Base-by-base conservation (phyloP, 2,329 filamentous ascomycete genomes). In the Aureobasidium zeae region DNA sequence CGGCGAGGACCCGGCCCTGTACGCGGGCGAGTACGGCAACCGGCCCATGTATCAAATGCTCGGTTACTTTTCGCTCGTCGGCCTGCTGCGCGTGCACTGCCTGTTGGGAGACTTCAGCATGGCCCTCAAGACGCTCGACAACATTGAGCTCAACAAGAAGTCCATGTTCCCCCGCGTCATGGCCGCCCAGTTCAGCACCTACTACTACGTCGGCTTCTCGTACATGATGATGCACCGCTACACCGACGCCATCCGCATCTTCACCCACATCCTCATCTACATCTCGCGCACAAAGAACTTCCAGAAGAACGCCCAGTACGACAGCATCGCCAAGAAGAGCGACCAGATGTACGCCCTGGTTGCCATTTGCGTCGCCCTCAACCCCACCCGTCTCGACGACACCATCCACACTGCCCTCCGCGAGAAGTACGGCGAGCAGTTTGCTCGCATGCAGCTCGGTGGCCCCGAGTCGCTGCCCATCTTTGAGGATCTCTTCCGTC, bases 221-320 rank as follows among this genome's bases (percentile, higher is more conserved):
- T 98, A 98, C 82, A 96, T 98, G 89, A 98, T 98, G 91, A 94
- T 96, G 86, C 87, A 91, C 71, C 86, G 91, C 63, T 98, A 98
- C 65, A 86, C 87, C 68, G 91, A 98, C 68, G 91, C 91, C 66
- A 95, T 98, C 71, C 87, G 89, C 76, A 94, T 95, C 83, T 98
- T 98, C 80, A 94, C 86, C 75, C 91, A 98, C 77, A 98, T 98
- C 67, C 80, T 98, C 57, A 83, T 98, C 70, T 98, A 96, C 70
- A 88, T 98, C 54, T 94, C 87, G 55, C 77, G 91, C 59, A 98
- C 91, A 62, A 98, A 98, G 84, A 96, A 96, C 76, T 96, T 96
- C 80, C 91, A 98, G 71, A 98, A 96, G 81, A 94, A 88, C 65
- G 83, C 85, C 20, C 84, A 94, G 71, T 96, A 94, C 72, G 91